Base-by-base conservation (phyloP, 2,329 filamentous ascomycete genomes). In the Rachicladosporium sp. region DNA sequence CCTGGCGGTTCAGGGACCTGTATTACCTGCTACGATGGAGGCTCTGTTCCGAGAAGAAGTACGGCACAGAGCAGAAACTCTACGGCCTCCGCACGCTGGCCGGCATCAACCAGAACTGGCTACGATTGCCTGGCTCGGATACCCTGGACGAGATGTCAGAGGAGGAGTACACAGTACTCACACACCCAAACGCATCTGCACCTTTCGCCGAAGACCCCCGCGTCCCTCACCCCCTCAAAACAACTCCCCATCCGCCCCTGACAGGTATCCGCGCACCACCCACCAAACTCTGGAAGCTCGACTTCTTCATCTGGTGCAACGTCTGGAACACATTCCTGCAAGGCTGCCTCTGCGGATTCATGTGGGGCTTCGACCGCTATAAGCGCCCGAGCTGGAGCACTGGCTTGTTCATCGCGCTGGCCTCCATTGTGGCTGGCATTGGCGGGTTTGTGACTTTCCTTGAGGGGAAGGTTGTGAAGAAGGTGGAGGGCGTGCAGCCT, bases 1-100 rank as follows among this genome's bases (percentile, higher is more conserved):
- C 86, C 0, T 93, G 85, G 86, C 74, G 86, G 27, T 82, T 88
- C 50, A 71, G 86, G 27, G 86, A 93, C 56, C 62, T 86, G 7
- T 91, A 80, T 57, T 86, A 76, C 55, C 67, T 87, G 29, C 59
- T 82, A 36, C 69, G 72, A 52, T 91, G 73, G 62, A 70, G 83
- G 15, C 36, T 80, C 0, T 52, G 46, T 10, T 42, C 40, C 23
- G 45, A 50, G 36, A 40, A 41, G 21, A 45, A 46, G 35, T 13
- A 42, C n/a, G 53, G 53, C 5, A n/a, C 35, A 12, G 36, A 40
- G 29, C 44, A 46, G 40, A 56, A 75, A 37, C 54, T 70, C 21
- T 57, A 70, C 11, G 79, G 71, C 4, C 67, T 89, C 29, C 72
- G 81, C 31, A 71, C 71, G 33, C 68, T 93, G 4, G 84, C 82